Evolutionary conservation across 768 basidiomycete genomes (phyloP), one percentile per base, ranked within the genome.

Genomic region (Infundibulicybe gibba): DNA sequence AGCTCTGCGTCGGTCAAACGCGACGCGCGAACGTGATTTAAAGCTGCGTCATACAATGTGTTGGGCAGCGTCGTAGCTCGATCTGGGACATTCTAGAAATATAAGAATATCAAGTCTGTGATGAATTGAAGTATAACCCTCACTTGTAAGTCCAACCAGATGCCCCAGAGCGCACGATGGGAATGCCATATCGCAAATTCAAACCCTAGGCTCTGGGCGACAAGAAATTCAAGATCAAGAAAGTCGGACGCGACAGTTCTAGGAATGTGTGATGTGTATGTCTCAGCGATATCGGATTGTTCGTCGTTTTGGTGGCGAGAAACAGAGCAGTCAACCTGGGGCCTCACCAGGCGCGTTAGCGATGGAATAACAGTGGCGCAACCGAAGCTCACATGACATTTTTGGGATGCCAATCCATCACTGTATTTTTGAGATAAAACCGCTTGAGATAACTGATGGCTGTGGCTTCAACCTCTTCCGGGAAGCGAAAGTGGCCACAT

Each of bases 401-500:
- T 68, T 94, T 95, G 0, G 97, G 97, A 69, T 98, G 97, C 86
- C 92, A 97, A 62, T 98, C 97, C 94, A 98, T 97, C 44, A 94
- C 92, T 2, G 94, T 98, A 60, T 98, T 98, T 68, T 88, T 88
- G 46, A 98, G 77, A 62, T 98, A 99, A 66, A 99, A 99, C 3
- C 97, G 79, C 64, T 98, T 98, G 55, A 99, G 71, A 65, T 97
- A 99, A 47, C 79, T 84, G 48, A 90, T 77, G 0, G 94, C 93
- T 3, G 95, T 97, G 0, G 92, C 90, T 63, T 94, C 90, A 6
- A 98, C 92, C 58, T 92, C 85, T 56, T 95, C 91, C 0, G 91
- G 87, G 61, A 95, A 90, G 40, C 84, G 81, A 59, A 97, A 94
- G 53, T 83, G 81, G 0, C 80, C 81, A 60, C 90, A 95, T 39